Evolutionary conservation across 768 basidiomycete species (phyloP), one percentile per base, ranked within the genome.

Genomic region (Mycena haematopus): DNA sequence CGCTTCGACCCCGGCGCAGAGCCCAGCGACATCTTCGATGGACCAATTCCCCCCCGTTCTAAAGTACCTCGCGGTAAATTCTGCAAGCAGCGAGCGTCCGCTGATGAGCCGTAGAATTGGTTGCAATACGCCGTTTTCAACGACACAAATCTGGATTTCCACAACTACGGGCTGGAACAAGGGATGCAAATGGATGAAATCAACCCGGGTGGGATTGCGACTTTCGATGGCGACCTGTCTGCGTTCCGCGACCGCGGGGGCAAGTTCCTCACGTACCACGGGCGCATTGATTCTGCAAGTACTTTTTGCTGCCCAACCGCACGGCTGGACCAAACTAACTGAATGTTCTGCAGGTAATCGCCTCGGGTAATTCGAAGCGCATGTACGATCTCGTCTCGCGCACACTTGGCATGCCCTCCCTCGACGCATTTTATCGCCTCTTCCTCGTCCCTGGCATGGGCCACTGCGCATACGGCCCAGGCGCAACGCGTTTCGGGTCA

Each of bases 361-460:
- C 70, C 1, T 69, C 72, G 2, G 65, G 63, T 19, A 70, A 66
- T 47, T 68, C 65, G n/a, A 67, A 68, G 49, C 59, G 64, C 52
- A 40, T 63, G 31, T 68, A 71, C 64, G 51, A 67, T 54, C 66
- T 67, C 15, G 49, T 72, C 21, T 54, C 66, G 19, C 44, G 61
- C 27, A 67, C 67, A 1, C 65, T 71, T 40, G 60, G 60, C 38
- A 36, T 51, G 38, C 65, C 63, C 6, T 35, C 38, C 38, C 58
- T 60, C 29, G 70, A 72, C 62, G 63, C 60, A 7, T 72, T 69
- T 52, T 72, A 71, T 46, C 70, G 71, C 10, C 65, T 72, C 25
- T 72, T 72, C 67, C 60, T 70, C 33, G 58, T 69, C 13, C 70
- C 71, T 0, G 71, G 71, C 19, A 72, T 72, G 71, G 56, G 51